Conservation (phyloP, 2,329 filamentous ascomycete species). For the Cryphonectria nitschkei region DNA sequence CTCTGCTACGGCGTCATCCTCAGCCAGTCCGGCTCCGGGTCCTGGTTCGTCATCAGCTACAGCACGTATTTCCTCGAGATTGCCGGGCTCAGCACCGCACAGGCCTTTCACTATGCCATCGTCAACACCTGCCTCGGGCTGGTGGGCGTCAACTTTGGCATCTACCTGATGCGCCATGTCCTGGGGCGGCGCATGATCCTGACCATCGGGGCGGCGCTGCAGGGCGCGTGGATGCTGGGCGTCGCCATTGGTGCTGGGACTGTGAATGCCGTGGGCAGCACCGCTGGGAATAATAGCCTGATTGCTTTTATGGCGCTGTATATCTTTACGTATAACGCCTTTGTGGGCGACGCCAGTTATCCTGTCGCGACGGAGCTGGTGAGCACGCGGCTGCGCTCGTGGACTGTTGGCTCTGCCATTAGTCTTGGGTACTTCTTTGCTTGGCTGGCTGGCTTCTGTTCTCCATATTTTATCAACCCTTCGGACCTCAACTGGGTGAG, state of each 20-base stretch:
- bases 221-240: slow-evolving; percentile 49
- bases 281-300: slow-evolving; percentile 38
- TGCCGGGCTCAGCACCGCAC: slow-evolving; percentile 43
- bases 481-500: slow-evolving; percentile 43
- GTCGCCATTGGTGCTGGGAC: slow-evolving; percentile 42
- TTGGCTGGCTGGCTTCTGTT: slow-evolving; percentile 49
- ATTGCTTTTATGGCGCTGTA: slow-evolving; percentile 43
- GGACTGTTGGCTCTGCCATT: slow-evolving; percentile 54
- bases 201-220: slow-evolving; percentile 48
- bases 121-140: slow-evolving; percentile 55
- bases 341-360: slow-evolving; percentile 46
- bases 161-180: slow-evolving; percentile 51
- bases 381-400: slow-evolving; percentile 48
- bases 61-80: slow-evolving; percentile 53
- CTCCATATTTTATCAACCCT: slow-evolving; percentile 53
- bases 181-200: slow-evolving; percentile 51
- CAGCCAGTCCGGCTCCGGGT: slow-evolving; percentile 48
- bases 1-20: slow-evolving; percentile 54
- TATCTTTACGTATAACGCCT: slow-evolving; percentile 43
- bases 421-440: slow-evolving; percentile 52
- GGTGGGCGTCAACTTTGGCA: slow-evolving; percentile 51
- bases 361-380: slow-evolving; percentile 48
- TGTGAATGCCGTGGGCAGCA: slow-evolving; percentile 31
- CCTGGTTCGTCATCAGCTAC: slow-evolving; percentile 56
- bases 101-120: slow-evolving; percentile 53